phyloP scores from a whole-genome alignment of 768 basidiomycete species.

The Suillus cothurnatus region DNA sequence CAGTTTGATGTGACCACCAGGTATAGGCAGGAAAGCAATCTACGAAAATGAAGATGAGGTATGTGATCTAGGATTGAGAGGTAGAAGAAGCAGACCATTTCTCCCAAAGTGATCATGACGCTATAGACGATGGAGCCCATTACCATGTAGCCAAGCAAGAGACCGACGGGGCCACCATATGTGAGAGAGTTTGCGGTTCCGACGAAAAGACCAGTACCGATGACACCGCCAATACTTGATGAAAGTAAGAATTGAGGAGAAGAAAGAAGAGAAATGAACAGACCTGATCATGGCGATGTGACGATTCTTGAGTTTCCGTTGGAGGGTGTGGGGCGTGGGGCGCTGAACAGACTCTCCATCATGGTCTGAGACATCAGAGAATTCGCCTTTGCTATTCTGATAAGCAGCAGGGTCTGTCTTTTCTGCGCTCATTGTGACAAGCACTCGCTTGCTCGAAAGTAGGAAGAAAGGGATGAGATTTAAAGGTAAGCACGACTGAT shows the following conservation, averaged over 20 bases:
- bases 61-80: slow-evolving; percentile 43
- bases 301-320: slow-evolving; percentile 71
- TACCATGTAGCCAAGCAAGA: slow-evolving; percentile 67
- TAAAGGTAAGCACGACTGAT: not conserved
- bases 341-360: slow-evolving; percentile 23
- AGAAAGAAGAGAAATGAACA: slow-evolving; percentile 7
- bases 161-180: slow-evolving; percentile 71
- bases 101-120: slow-evolving; percentile 67
- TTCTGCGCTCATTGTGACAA: slow-evolving; percentile 19
- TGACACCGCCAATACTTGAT: slow-evolving; percentile 61
- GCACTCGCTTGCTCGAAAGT: not conserved
- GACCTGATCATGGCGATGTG: slow-evolving; percentile 85
- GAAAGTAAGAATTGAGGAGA: not conserved
- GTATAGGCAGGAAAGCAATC: slow-evolving; percentile 76
- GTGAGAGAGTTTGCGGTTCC: slow-evolving; percentile 55
- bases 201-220: slow-evolving; percentile 64
- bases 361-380: slow-evolving; percentile 19
- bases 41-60: slow-evolving; percentile 54
- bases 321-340: slow-evolving; percentile 31
- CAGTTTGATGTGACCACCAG: slow-evolving; percentile 80
- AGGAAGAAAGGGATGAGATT: not conserved
- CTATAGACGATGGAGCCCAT: slow-evolving; percentile 71
- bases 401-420: slow-evolving; percentile 17
- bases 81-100: slow-evolving; percentile 71
- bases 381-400: slow-evolving; percentile 6